These are phyloP conservation scores for Hypoxylon fuscum DNA, from an alignment of 495 filamentous ascomycete genomes.

Conservation along the genomic window DNA sequence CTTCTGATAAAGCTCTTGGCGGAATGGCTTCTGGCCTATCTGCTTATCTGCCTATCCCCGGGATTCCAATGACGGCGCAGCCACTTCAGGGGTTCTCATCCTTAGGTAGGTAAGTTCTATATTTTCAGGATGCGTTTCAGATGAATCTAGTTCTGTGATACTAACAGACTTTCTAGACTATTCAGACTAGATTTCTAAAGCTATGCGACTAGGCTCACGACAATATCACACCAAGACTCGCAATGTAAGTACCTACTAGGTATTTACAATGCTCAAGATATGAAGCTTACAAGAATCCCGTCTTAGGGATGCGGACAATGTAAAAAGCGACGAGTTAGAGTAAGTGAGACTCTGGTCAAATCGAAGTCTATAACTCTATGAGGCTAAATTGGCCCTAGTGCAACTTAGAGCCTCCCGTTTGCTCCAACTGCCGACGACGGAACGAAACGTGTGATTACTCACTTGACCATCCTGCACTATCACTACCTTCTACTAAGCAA, in stretches of 20 bases:
- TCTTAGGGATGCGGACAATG: not conserved
- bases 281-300: not conserved
- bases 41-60: not conserved
- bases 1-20: too few species aligned
- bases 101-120: too few species aligned
- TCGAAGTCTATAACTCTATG: not conserved
- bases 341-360: not conserved
- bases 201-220: not conserved
- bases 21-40: too few species aligned
- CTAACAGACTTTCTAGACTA: too few species aligned
- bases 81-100: not conserved
- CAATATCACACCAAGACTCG: not conserved
- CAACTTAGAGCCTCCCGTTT: not conserved
- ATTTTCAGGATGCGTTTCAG: too few species aligned
- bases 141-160: not conserved
- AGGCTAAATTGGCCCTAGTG: not conserved
- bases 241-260: not conserved
- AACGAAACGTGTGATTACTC: not conserved
- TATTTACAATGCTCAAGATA: not conserved
- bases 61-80: not conserved
- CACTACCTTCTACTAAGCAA: not conserved
- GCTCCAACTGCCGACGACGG: not conserved
- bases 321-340: not conserved
- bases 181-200: not conserved
- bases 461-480: not conserved